Base-by-base conservation (phyloP, 129 eudicot species). In the Lactuca saligna region DNA sequence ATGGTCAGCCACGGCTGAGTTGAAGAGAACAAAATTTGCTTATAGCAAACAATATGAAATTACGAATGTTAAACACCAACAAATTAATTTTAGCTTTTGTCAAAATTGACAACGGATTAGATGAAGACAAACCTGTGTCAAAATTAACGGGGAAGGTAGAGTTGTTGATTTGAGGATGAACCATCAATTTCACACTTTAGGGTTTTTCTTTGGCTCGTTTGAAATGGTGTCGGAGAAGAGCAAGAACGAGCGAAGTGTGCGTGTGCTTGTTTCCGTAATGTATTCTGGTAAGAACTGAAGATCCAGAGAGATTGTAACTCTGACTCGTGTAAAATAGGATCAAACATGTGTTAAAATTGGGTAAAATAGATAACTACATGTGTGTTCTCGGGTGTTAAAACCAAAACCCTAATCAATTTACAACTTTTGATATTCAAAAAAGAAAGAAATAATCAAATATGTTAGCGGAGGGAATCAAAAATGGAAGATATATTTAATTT, bases 151-250 rank as follows among this genome's bases (percentile, higher is more conserved):
- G 38, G 16, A 4, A 32, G 20, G 20, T 33, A 11, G 20, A 59
- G 8, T 59, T 3, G 64, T 59, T 38, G 8, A 59, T 33, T 34
- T 59, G 64, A 33, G 42, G 7, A 34, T 6, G 13, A 14, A 34
- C 11, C 20, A 60, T 60, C 65, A 60, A 60, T 60, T 60, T 58
- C 42, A 41, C 11, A 58, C 8, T 58, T 58, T 58, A 58, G 63
- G 63, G 63, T 58, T 58, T 39, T 60, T 34, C 25, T 34, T 60
- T 44, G 46, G 34, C 65, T 60, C 65, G 33, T 25, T 20, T 4
- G 61, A 57, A 55, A 20, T 29, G 32, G 61, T 20, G 32, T 50
- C 55, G 16, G 55, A 8, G 6, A 53, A 53, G 8, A 53, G 57
- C 57, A 53, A 8, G 59, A 11, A 54, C 59, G 59, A 55, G 4